Conservation (phyloP, 208 protist genomes). For the Sergeia podlipaevii region DNA sequence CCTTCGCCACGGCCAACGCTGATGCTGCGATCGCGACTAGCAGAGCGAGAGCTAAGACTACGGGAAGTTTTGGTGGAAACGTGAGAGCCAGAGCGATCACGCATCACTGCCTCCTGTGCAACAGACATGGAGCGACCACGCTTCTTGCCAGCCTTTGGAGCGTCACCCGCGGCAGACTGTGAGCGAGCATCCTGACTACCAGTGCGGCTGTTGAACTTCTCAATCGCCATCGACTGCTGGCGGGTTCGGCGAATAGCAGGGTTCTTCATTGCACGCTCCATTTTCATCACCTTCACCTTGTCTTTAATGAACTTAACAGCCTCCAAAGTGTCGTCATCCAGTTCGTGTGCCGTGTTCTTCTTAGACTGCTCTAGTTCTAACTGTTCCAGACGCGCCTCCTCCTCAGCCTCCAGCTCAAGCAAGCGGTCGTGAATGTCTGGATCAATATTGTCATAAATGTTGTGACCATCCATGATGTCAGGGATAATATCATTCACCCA, state of each 20-base stretch:
- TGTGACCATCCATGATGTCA: conserved; percentile 99
- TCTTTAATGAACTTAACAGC: conserved; percentile 89
- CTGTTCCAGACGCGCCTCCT: conserved; percentile 89
- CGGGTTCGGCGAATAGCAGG: conserved; percentile 80
- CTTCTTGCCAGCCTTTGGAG: conserved; percentile 28
- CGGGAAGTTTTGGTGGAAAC: conserved; percentile 81
- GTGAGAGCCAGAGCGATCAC: conserved; percentile 72
- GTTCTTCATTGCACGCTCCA: conserved; percentile 90
- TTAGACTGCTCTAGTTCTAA: conserved; percentile 93
- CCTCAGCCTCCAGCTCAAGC: conserved; percentile 91
- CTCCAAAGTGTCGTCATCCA: conserved; percentile 67
- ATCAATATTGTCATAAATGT: conserved; percentile 99
- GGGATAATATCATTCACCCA: conserved; percentile 99
- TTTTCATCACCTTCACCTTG: conserved; percentile 85
- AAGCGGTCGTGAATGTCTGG: conserved; percentile 97
- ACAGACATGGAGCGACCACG: conserved; percentile 78
- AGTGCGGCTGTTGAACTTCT: conserved; percentile 86
- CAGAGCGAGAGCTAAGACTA: conserved; percentile 67
- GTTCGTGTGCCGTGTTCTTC: conserved; percentile 42
- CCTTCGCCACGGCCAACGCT: conserved; percentile 83
- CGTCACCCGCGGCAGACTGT: conserved; percentile 23
- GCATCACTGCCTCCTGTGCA: conserved; percentile 71
- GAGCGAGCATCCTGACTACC: conserved; percentile 61
- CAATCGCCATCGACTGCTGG: conserved; percentile 68
- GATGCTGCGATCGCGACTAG: conserved; percentile 64